Percentiles rank a stretch among this genome's conserved stretches.
phyloP scores from a whole-genome alignment of 768 basidiomycete genomes.

The Hygrophorus pudorinus region DNA sequence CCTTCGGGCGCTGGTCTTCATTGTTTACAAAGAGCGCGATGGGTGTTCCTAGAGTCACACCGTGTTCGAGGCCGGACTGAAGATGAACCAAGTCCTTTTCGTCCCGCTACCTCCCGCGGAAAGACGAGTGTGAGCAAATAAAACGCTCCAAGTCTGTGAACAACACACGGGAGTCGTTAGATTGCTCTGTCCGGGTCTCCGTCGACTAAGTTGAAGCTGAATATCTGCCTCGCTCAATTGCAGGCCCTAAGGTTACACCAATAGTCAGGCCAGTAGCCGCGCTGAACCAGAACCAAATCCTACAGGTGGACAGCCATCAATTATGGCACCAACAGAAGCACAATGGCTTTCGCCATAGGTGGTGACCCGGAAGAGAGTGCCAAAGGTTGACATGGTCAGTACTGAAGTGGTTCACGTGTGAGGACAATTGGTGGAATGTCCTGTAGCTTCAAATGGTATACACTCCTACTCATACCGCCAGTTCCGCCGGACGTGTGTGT shows the following conservation, averaged over 20 bases:
- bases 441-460: too few relatives aligned
- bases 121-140: slow-evolving; percentile 1
- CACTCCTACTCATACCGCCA: too few relatives aligned
- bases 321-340: slow-evolving; percentile 93
- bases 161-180: slow-evolving; percentile 85
- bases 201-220: slow-evolving; percentile 81
- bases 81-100: slow-evolving; percentile 92
- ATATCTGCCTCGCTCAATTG: slow-evolving; percentile 73
- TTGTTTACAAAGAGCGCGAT: slow-evolving; percentile 96
- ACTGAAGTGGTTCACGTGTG: too few relatives aligned
- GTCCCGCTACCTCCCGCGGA: slow-evolving; percentile 49
- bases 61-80: slow-evolving; percentile 90
- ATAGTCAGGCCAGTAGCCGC: not conserved
- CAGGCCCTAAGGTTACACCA: slow-evolving; percentile 52
- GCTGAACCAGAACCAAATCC: slow-evolving; percentile 16
- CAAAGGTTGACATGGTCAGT: slow-evolving; percentile 89
- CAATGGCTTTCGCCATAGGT: slow-evolving; percentile 99
- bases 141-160: slow-evolving; percentile 1
- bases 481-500: too few relatives aligned
- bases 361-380: slow-evolving; percentile 84
- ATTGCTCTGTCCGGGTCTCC: slow-evolving; percentile 92
- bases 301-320: slow-evolving; percentile 96
- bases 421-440: too few relatives aligned
- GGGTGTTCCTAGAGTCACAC: slow-evolving; percentile 93
- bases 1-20: slow-evolving; percentile 96